Conservation (phyloP, 2,329 filamentous ascomycete genomes). For the Sclerotinia sclerotiorum region DNA sequence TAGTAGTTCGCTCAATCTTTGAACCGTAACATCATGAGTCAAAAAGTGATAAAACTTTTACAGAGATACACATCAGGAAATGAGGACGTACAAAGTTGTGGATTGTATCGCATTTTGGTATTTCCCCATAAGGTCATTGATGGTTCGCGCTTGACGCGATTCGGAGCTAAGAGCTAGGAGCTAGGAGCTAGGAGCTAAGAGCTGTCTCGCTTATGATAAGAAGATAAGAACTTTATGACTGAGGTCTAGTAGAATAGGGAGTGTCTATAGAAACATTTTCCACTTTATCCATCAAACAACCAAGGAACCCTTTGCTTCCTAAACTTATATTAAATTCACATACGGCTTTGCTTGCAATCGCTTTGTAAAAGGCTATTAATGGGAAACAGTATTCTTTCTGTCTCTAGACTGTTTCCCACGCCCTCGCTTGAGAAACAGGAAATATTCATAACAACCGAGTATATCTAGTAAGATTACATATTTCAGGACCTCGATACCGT, state of each 20-base stretch:
- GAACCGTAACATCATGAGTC: neutral
- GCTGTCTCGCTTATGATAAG: constrained; percentile 15
- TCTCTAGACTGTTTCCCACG: too few relatives aligned
- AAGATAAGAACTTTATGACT: neutral
- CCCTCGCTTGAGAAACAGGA: neutral
- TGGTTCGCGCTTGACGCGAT: constrained; percentile 8
- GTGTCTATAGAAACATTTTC: neutral
- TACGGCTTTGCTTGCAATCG: too few relatives aligned
- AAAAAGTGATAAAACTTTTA: neutral
- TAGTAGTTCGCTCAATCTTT: neutral
- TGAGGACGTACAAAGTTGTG: too few relatives aligned
- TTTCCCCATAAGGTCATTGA: neutral
- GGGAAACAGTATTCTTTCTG: too few relatives aligned
- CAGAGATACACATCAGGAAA: neutral
- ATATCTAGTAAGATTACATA: too few relatives aligned
- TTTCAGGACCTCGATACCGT: neutral
- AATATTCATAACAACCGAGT: neutral
- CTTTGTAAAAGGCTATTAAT: too few relatives aligned
- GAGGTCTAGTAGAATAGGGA: neutral
- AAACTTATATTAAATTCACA: too few relatives aligned
- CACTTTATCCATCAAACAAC: too few relatives aligned
- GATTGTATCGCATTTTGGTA: neutral
- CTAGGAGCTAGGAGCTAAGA: neutral
- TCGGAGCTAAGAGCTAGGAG: neutral
- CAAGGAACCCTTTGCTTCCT: too few relatives aligned